phyloP scores from a whole-genome alignment of 805 yeast genomes.

The Zygoascus flipseniorum region DNA sequence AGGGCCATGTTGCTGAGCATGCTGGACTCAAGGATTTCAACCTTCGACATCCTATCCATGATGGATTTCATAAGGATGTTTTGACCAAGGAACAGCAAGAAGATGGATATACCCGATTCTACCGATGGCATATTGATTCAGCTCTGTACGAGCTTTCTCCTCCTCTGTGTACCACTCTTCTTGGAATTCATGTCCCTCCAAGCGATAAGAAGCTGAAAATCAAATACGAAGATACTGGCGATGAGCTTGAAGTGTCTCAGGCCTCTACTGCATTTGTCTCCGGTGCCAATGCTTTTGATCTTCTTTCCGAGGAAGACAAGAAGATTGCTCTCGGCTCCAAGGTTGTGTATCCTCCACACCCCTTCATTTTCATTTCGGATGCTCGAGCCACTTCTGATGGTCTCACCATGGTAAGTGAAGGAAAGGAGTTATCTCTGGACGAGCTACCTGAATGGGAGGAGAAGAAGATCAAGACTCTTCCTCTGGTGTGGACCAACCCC shows the following conservation, averaged over 20 bases:
- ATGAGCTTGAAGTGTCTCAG: conserved; percentile 56
- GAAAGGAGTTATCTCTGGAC: conserved; percentile 57
- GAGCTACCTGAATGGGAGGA: conserved; percentile 80
- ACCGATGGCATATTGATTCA: conserved; percentile 92
- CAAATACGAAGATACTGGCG: conserved; percentile 58
- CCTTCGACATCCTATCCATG: conserved; percentile 79
- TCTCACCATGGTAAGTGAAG: conserved; percentile 74
- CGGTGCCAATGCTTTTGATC: conserved; percentile 70
- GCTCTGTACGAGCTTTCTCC: conserved; percentile 82
- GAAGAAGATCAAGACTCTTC: conserved; percentile 64
- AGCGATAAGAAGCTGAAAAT: conserved; percentile 46
- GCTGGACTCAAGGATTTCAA: conserved; percentile 48
- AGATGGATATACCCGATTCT: conserved; percentile 64
- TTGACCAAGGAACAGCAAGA: conserved; percentile 56
- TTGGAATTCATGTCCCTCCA: conserved; percentile 76
- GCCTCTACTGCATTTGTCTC: conserved; percentile 88
- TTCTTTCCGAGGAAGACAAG: conserved; percentile 61
- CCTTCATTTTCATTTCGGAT: conserved; percentile 74
- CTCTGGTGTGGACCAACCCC: conserved; percentile 90
- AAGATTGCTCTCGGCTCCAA: conserved; percentile 67
- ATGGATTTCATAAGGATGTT: conserved; percentile 63
- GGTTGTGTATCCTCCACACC: conserved; percentile 87
- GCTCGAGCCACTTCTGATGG: conserved; percentile 83
- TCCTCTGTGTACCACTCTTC: conserved; percentile 74
- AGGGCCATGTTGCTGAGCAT: conserved; percentile 52